These are phyloP conservation scores for Lanmaoa rubissima DNA, from an alignment of 768 basidiomycete genomes.

Conservation along the genomic window DNA sequence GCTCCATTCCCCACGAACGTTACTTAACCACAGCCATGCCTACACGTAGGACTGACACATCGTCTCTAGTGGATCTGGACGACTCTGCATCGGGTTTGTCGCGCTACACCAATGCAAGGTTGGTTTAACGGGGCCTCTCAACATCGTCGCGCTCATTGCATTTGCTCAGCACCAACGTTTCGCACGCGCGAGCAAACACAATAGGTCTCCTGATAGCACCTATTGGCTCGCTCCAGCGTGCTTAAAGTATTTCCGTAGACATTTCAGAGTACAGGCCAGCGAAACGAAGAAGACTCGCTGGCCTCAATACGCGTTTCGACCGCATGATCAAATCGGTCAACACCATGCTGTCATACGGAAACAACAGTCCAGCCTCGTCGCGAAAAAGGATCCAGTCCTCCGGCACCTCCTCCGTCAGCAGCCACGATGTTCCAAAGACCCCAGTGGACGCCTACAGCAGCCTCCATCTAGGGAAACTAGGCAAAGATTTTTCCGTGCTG, in stretches of 20 bases:
- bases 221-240: background rate
- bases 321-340: constrained; percentile 64
- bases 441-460: constrained; percentile 40
- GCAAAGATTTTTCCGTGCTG: constrained; percentile 41
- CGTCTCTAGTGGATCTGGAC: background rate
- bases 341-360: constrained; percentile 29
- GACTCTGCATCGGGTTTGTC: constrained; percentile 17
- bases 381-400: constrained; percentile 39
- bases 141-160: background rate
- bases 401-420: constrained; percentile 45
- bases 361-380: constrained; percentile 16
- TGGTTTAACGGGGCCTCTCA: background rate
- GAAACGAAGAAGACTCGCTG: constrained; percentile 51
- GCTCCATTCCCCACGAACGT: background rate
- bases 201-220: constrained; percentile 14
- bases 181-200: background rate
- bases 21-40: constrained; percentile 1
- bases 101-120: constrained; percentile 11
- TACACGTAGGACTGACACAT: background rate
- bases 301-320: constrained; percentile 62
- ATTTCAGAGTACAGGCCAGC: constrained; percentile 10
- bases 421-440: constrained; percentile 40
- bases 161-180: background rate
- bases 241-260: constrained; percentile 8
- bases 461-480: constrained; percentile 35